Evolutionary conservation across 371 early-diverging fungal species (phyloP).

Genomic region (Mucor irregularis): DNA sequence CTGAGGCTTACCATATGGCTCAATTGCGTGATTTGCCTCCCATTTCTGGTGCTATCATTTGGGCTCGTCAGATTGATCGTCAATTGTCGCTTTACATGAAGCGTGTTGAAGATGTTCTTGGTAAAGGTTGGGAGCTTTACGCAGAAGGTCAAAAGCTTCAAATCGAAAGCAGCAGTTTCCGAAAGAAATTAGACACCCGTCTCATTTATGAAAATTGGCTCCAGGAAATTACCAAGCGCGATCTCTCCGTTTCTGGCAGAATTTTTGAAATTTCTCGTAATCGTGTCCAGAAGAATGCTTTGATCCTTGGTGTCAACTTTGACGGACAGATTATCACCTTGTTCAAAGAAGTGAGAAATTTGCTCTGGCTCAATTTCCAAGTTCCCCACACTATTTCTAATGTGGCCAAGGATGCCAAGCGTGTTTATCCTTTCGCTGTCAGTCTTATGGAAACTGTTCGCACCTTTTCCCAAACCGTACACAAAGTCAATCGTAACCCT

Average conservation of each 20-base stretch:
- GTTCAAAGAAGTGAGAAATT: constrained; percentile 96
- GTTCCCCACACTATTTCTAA: constrained; percentile 93
- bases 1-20: constrained; percentile 88
- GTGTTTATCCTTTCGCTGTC: constrained; percentile 97
- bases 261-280: constrained; percentile 90
- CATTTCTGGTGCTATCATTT: constrained; percentile 93
- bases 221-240: constrained; percentile 81
- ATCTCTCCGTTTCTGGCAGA: constrained; percentile 86
- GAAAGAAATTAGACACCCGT: constrained; percentile 90
- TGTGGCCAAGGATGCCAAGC: constrained; percentile 94
- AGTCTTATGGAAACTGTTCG: constrained; percentile 93
- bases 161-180: constrained; percentile 88
- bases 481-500: constrained; percentile 76
- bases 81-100: constrained; percentile 95
- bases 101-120: constrained; percentile 96
- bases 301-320: constrained; percentile 92
- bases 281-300: constrained; percentile 74
- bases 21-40: constrained; percentile 93
- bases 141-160: constrained; percentile 95
- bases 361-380: constrained; percentile 90
- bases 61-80: constrained; percentile 98
- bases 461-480: constrained; percentile 88
- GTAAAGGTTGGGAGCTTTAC: constrained; percentile 96
- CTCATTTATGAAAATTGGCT: constrained; percentile 93
- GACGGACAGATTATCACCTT: constrained; percentile 92